Conservation (phyloP, 306 rosid species). For the Notholithocarpus densiflorus region DNA sequence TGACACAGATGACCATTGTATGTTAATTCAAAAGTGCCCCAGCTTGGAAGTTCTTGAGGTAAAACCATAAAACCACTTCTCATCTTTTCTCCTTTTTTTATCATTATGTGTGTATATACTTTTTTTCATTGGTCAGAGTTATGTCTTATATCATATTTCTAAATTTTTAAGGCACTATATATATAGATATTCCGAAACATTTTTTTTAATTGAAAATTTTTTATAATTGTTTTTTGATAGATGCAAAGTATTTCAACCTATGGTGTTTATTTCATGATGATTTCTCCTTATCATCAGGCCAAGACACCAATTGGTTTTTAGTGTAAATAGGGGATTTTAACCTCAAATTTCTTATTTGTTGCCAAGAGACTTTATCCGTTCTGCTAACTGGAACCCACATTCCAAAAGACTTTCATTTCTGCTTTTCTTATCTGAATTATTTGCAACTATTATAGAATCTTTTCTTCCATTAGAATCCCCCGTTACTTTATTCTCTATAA, state of each 20-base stretch:
- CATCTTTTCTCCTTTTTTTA: neutral
- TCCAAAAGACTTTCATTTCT: neutral
- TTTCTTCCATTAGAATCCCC: neutral
- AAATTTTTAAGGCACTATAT: neutral
- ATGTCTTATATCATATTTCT: neutral
- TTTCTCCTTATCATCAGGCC: no score
- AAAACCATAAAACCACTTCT: constrained; percentile 10
- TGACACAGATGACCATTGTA: constrained; percentile 88
- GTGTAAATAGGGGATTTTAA: no score
- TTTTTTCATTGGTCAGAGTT: neutral
- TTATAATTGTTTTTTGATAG: no score
- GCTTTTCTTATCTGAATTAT: neutral
- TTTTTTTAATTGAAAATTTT: no score
- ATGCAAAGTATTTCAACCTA: no score
- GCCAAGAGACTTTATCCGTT: no score
- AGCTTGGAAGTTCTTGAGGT: constrained; percentile 92
- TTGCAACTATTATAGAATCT: neutral
- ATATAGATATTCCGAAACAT: neutral
- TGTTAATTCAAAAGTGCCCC: constrained; percentile 78
- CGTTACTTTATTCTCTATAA: neutral
- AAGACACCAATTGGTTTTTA: no score
- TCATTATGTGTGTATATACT: neutral
- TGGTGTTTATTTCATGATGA: no score
- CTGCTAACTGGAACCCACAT: no score
- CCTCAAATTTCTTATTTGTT: no score